These are phyloP conservation scores for Rhododendron simsii DNA, from an alignment of 148 eudicot species.

Conservation along the genomic window DNA sequence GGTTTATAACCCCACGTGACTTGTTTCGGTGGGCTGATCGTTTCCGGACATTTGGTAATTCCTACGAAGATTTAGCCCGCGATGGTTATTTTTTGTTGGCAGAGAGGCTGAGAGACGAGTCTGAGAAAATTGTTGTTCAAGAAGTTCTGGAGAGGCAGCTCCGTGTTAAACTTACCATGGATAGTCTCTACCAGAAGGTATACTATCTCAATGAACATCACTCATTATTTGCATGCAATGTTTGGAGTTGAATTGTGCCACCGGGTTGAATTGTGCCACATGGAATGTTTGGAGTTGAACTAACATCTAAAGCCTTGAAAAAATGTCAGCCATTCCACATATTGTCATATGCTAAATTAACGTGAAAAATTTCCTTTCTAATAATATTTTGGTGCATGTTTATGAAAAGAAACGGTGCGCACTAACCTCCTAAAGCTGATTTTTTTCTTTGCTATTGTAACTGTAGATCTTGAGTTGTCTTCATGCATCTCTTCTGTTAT, in stretches of 20 bases:
- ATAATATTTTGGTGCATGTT: not conserved
- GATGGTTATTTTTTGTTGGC: conserved; percentile 92
- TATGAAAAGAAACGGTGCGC: not conserved
- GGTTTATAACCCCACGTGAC: conserved; percentile 95
- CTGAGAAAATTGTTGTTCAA: conserved; percentile 68
- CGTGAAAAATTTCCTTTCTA: not conserved
- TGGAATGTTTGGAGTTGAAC: not conserved
- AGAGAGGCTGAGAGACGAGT: conserved; percentile 80
- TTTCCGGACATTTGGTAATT: conserved; percentile 47
- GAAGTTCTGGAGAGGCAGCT: conserved; percentile 73
- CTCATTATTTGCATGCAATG: not conserved
- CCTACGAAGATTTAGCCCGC: conserved; percentile 73
- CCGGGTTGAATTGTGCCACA: too few species aligned
- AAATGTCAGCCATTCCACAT: not conserved
- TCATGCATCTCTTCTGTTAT: not conserved
- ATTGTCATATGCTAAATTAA: not conserved
- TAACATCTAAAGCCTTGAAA: not conserved
- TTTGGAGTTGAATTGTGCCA: not conserved
- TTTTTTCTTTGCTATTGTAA: not conserved
- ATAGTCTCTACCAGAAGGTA: conserved; percentile 65
- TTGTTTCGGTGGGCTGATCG: conserved; percentile 95
- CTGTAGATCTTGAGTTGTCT: not conserved
- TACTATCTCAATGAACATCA: not conserved
- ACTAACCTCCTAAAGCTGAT: not conserved
- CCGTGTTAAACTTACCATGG: conserved; percentile 36